These are phyloP conservation scores for Alnus glutinosa DNA, from an alignment of 306 rosid genomes.

Conservation along the genomic window DNA sequence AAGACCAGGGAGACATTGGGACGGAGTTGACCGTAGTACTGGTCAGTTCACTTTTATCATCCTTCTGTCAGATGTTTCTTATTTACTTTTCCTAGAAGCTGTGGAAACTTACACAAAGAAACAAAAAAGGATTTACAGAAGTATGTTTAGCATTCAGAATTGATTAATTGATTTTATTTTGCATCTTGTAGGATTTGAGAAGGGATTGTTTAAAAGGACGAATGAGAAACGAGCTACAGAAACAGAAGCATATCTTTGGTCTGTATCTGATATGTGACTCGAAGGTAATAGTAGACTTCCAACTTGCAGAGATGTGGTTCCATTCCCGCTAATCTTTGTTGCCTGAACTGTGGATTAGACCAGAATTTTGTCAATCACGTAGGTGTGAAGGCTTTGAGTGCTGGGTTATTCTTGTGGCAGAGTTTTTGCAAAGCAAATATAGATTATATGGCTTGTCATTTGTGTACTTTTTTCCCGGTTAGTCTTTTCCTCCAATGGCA, in stretches of 20 bases:
- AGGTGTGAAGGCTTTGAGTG: neutral
- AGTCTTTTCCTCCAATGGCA: no score
- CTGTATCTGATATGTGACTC: conserved; percentile 82
- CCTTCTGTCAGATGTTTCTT: neutral
- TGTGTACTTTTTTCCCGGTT: no score
- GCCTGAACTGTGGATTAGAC: neutral
- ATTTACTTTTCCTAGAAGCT: neutral
- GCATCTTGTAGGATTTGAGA: conserved; percentile 64
- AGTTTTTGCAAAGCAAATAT: neutral
- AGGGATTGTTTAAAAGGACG: conserved; percentile 62
- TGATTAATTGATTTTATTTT: conserved; percentile 18
- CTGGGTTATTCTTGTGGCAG: neutral
- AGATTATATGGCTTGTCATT: neutral
- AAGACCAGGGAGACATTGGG: conserved; percentile 94
- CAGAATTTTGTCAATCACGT: neutral
- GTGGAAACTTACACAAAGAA: neutral
- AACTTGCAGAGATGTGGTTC: neutral
- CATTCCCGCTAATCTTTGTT: neutral
- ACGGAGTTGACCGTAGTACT: conserved; percentile 87
- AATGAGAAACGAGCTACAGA: conserved; percentile 76
- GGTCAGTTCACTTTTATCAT: conserved; percentile 53
- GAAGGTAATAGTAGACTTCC: conserved; percentile 2
- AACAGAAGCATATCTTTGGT: conserved; percentile 90
- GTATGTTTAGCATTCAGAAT: neutral
- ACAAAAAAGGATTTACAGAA: neutral